These are phyloP conservation scores for Tardiomyces digboiensis DNA, from an alignment of 1,139 yeast species.

Conservation along the genomic window DNA sequence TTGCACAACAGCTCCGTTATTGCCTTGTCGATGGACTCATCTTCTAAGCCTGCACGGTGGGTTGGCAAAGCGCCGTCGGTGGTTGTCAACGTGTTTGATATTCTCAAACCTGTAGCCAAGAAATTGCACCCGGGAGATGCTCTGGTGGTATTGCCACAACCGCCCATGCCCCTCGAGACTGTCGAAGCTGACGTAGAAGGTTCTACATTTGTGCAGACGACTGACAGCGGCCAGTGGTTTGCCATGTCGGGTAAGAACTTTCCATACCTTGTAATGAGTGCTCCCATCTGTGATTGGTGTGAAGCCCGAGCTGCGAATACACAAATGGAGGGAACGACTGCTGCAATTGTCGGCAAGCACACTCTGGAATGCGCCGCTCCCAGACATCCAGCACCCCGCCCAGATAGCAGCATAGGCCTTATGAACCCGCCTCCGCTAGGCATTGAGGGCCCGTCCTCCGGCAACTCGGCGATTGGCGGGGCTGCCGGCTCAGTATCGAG, in stretches of 20 bases:
- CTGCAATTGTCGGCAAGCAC: background rate
- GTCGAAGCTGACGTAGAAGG: constrained; percentile 12
- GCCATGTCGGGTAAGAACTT: constrained; percentile 73
- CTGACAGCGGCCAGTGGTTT: constrained; percentile 68
- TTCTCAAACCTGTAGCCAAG: constrained; percentile 29
- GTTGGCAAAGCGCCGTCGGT: constrained; percentile 49
- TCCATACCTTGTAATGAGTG: constrained; percentile 73
- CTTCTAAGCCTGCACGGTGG: constrained; percentile 42
- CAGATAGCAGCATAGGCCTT: background rate
- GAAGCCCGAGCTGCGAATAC: background rate
- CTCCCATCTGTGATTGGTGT: constrained; percentile 43
- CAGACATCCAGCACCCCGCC: background rate
- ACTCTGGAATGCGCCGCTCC: background rate
- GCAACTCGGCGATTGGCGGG: background rate
- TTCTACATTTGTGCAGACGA: constrained; percentile 56
- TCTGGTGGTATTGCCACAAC: constrained; percentile 30
- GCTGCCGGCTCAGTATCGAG: background rate
- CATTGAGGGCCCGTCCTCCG: background rate
- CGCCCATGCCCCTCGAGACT: constrained; percentile 15
- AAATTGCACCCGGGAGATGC: constrained; percentile 12
- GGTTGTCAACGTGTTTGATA: constrained; percentile 67
- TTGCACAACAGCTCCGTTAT: constrained; percentile 49
- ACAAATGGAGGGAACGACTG: background rate
- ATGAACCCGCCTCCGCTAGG: background rate
- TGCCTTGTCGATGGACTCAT: constrained; percentile 45